A percentile compares a stretch with the other conserved stretches of the same genome.
These are phyloP conservation scores for Fusarium protoensiforme DNA, from an alignment of 2,329 filamentous ascomycete genomes.

Conservation along the genomic window DNA sequence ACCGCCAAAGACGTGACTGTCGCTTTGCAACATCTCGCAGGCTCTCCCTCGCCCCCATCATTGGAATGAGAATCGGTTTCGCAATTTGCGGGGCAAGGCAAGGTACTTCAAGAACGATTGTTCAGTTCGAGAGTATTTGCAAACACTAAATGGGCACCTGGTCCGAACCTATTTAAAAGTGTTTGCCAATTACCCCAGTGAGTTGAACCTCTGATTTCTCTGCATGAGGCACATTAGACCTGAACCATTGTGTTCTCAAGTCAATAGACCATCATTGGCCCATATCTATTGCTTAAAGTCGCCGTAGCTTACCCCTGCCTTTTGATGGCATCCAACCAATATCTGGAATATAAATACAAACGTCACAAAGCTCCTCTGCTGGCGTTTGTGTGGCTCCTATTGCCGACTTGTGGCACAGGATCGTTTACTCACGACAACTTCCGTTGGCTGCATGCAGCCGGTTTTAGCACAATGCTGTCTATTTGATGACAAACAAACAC, in stretches of 20 bases:
- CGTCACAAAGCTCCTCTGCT: neutral
- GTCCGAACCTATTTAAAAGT: too few species aligned
- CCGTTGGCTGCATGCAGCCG: neutral
- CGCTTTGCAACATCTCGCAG: neutral
- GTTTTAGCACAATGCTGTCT: neutral
- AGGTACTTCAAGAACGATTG: neutral
- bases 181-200: too few species aligned
- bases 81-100: neutral
- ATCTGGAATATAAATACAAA: neutral
- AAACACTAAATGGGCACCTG: too few species aligned
- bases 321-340: neutral
- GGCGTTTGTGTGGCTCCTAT: neutral
- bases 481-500: neutral
- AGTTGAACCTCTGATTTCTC: too few species aligned
- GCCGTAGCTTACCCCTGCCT: neutral
- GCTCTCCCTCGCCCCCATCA: neutral
- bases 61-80: neutral
- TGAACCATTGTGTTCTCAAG: too few species aligned
- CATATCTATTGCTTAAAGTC: rapidly evolving
- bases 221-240: too few species aligned
- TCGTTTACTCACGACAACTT: neutral
- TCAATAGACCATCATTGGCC: neutral
- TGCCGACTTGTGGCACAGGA: too few species aligned
- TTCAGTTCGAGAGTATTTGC: neutral
- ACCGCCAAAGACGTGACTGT: too few species aligned